Conservation (phyloP, 768 basidiomycete genomes). For the Rhizopogon vinicolor region DNA sequence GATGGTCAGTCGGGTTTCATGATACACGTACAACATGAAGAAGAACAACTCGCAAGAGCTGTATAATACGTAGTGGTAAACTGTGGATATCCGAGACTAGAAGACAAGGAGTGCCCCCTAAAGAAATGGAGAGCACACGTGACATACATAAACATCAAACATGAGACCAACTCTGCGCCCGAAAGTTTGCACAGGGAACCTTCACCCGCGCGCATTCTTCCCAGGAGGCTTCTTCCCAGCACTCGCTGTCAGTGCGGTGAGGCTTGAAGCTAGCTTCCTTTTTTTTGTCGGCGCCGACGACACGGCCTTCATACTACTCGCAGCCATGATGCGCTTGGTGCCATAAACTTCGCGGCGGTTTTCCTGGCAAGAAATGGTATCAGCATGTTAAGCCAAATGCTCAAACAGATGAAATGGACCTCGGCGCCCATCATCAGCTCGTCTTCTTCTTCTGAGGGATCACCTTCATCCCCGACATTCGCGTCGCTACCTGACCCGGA, state of each 20-base stretch:
- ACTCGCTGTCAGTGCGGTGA: not conserved
- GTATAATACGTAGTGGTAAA: not conserved
- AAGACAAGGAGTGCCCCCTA: not conserved
- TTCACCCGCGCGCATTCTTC: not conserved
- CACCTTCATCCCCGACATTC: slow-evolving; percentile 18
- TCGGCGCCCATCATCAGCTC: slow-evolving; percentile 59
- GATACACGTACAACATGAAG: not conserved
- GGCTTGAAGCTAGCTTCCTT: slow-evolving; percentile 10
- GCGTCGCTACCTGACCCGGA: slow-evolving; percentile 9
- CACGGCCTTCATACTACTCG: slow-evolving; percentile 3
- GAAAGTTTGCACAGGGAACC: not conserved
- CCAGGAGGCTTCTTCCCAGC: not conserved
- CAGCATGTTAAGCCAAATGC: not conserved
- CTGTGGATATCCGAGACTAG: not conserved
- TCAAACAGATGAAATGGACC: slow-evolving; percentile 28
- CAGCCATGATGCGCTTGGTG: slow-evolving; percentile 21
- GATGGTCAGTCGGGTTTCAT: not conserved
- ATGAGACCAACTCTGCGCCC: not conserved
- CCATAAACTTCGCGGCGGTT: slow-evolving; percentile 34
- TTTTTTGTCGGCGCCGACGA: slow-evolving; percentile 14
- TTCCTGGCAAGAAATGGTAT: slow-evolving; percentile 23
- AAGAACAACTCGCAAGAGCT: not conserved
- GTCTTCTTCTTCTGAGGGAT: slow-evolving; percentile 38
- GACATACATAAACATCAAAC: not conserved
- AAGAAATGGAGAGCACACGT: not conserved